Evolutionary conservation across 331 rosid species (phyloP), one percentile per base, ranked within the genome.

Genomic region (Malus hybrid): DNA sequence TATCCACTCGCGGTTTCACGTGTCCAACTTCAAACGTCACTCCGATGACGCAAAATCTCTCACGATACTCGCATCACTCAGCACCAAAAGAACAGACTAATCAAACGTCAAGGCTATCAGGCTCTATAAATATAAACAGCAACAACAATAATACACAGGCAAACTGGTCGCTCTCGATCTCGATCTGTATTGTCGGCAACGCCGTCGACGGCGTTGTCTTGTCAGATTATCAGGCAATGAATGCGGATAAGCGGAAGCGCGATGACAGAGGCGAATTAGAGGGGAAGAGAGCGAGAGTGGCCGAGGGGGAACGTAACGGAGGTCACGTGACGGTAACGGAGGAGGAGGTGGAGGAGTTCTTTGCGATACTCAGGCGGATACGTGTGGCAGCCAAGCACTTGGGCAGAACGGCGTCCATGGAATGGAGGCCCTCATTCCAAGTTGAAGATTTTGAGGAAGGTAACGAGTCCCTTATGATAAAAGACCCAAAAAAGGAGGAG

Each of bases 301-400:
- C 5, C 16, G 75, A 20, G 55, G 75, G 22, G 18, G n/a, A 48
- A 0, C 55, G n/a, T 48, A 48, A 48, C 8, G 18, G n/a, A 6
- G 73, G 36, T 18, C 69, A 50, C 4, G 78, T 7, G 75, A 46
- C 62, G 80, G 84, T 27, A 36, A 50, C 83, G 77, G 88, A 85
- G 14, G 82, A 70, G 20, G 88, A 85, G 77, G 83, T 82, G 75
- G 84, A 85, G 67, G 84, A 82, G 80, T 85, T 85, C 83, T 82
- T 64, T 36, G 70, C 83, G 28, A 85, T 85, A 59, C 62, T 85
- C 32, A 67, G 61, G 82, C 75, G 88, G 76, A 66, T 85, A 24
- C 84, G 74, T 18, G 73, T 55, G 52, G 84, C 88, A 36, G 73
- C 78, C 20, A 79, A 80, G 61, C 74, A 77, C 33, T 68, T 76